A percentile compares a stretch with the other conserved stretches of the same genome.
phyloP scores from a whole-genome alignment of 306 rosid genomes.

The Alnus glutinosa region DNA sequence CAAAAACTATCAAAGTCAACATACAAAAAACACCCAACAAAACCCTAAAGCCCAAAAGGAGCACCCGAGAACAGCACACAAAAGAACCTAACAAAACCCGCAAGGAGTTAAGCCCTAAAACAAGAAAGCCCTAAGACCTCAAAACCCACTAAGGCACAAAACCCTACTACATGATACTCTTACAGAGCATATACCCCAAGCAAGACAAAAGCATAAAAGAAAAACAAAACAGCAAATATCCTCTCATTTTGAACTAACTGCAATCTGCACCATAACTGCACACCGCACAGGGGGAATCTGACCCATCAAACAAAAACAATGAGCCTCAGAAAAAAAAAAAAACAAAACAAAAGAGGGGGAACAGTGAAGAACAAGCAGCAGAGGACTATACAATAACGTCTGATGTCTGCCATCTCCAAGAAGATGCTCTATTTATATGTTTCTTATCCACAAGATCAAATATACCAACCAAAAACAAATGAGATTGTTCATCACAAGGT shows the following conservation, averaged over 20 bases:
- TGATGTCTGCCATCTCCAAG: conserved; percentile 20
- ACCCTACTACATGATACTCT: background rate
- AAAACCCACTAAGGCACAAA: too few species aligned
- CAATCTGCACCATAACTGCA: conserved; percentile 32
- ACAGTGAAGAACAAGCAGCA: conserved; percentile 37
- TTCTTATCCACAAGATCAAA: conserved; percentile 35
- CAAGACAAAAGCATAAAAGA: too few species aligned
- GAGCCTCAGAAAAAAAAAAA: background rate
- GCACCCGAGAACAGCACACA: too few species aligned
- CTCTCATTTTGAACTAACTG: conserved; percentile 26
- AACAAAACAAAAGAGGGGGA: background rate
- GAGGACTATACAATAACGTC: conserved; percentile 52
- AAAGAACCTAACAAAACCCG: too few species aligned
- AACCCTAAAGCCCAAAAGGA: too few species aligned
- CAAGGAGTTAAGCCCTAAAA: too few species aligned
- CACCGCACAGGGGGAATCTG: conserved; percentile 33
- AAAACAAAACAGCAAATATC: conserved; percentile 16
- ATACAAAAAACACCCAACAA: too few species aligned
- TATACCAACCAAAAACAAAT: conserved; percentile 26
- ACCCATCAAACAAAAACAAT: conserved; percentile 42
- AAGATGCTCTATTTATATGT: conserved; percentile 45
- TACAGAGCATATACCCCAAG: conserved; percentile 1
- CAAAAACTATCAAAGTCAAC: too few species aligned
- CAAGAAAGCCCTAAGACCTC: too few species aligned
- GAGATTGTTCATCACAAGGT: conserved; percentile 26